These are phyloP conservation scores for Candida montana DNA, from an alignment of 805 yeast species.

Conservation along the genomic window DNA sequence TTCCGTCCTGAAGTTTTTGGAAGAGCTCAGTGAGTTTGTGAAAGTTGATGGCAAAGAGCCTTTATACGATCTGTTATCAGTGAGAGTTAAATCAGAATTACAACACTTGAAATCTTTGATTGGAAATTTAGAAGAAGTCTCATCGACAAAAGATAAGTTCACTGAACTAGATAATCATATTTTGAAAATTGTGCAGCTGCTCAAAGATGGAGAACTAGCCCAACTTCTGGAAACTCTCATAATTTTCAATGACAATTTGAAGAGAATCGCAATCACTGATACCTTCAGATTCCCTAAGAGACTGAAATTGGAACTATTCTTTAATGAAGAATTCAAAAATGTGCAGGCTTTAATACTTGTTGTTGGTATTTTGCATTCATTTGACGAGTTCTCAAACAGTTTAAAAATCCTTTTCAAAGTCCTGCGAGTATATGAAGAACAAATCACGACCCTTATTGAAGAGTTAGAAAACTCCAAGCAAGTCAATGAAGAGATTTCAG, in stretches of 20 bases:
- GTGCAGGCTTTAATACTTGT: not conserved
- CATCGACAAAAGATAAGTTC: not conserved
- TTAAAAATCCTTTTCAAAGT: conserved; percentile 2
- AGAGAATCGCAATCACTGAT: not conserved
- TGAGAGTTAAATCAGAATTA: not conserved
- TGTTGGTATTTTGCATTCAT: not conserved
- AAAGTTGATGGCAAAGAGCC: conserved; percentile 1
- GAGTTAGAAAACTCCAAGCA: not conserved
- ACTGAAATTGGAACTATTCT: not conserved
- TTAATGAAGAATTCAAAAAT: not conserved
- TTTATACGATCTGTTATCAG: not conserved
- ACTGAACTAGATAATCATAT: not conserved
- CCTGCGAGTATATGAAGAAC: not conserved
- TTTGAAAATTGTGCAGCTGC: not conserved
- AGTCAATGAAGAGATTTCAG: not conserved
- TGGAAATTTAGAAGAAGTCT: not conserved
- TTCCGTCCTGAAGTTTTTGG: not conserved
- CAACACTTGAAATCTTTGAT: not conserved
- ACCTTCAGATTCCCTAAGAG: not conserved
- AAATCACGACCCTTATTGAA: not conserved
- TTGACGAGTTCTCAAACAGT: not conserved
- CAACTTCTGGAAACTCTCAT: not conserved
- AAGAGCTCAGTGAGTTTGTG: not conserved
- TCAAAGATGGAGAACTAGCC: conserved; percentile 3
- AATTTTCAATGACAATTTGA: not conserved